Evolutionary conservation across 2,329 filamentous ascomycete species (phyloP).

Genomic region (Alternaria sp.): DNA sequence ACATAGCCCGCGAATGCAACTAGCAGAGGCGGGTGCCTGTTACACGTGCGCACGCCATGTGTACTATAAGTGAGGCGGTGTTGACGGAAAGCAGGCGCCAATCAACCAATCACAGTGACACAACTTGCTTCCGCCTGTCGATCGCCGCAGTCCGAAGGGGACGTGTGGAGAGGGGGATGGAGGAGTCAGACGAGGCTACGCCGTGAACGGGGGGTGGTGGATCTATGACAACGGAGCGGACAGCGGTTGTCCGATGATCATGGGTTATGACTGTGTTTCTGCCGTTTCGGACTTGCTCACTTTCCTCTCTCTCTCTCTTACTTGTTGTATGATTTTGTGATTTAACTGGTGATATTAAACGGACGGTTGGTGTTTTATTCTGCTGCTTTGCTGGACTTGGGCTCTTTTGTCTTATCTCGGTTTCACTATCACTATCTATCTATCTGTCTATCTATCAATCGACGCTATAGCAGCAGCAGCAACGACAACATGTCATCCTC

Average conservation of each 20-base stretch:
- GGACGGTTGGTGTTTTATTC: background rate
- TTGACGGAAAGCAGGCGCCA: background rate
- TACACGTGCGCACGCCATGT: slow-evolving; percentile 20
- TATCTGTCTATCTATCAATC: no score
- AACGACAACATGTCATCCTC: slow-evolving; percentile 5
- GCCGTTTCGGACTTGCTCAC: background rate
- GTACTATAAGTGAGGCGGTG: background rate
- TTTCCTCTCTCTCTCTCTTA: background rate
- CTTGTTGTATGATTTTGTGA: background rate
- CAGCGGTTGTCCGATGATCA: background rate
- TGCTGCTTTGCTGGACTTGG: background rate
- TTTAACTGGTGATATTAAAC: background rate
- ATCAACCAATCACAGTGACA: background rate
- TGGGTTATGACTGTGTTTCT: no score
- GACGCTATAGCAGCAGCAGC: background rate
- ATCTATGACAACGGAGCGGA: background rate
- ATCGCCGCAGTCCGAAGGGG: background rate
- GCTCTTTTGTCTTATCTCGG: background rate
- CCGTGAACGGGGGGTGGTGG: background rate
- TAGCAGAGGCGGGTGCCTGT: slow-evolving; percentile 16
- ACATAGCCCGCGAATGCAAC: background rate
- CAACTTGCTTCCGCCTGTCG: background rate
- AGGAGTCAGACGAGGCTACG: slow-evolving; percentile 14
- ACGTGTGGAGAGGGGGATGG: background rate
- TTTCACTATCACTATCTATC: background rate